Base-by-base conservation (phyloP, 192 early-diverging fungal species). In the Chytriomyces sp. region DNA sequence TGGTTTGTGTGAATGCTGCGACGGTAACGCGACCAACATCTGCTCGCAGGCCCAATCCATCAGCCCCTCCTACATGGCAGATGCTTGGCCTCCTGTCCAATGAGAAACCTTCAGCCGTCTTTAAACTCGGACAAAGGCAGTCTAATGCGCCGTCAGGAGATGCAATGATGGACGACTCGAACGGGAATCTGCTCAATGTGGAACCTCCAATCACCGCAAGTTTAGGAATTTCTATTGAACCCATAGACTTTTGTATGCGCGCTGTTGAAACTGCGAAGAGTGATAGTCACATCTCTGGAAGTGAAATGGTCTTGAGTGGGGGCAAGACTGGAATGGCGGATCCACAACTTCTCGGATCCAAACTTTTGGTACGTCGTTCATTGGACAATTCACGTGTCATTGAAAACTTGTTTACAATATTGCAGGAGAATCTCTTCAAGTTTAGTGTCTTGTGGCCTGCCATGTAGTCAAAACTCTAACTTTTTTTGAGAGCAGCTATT, bases 161-260 rank as follows among this genome's bases (percentile, higher is more conserved):
- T 59, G 44, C 31, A 5, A 72, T 72, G 59, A 82, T 75, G 70
- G 72, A 54, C 17, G 73, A 73, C 30, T 74, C 64, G 17, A 73
- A 60, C 28, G 26, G 55, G 26, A 62, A 64, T 61, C 69, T 69
- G 28, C 62, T 71, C 28, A 63, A 70, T 10, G 73, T 37, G 39
- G 77, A 52, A 26, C 44, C 59, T 12, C 75, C 71, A 62, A 72
- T 81, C 25, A 80, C 82, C 52, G 91, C 91, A 5, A 88, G 89
- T 33, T 80, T 99, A 22, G 96, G 96, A 3, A 97, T 99, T 41
- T 94, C 93, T 0, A 94, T 99, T 14, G 96, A 99, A 70, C 93
- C 95, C 1, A 74, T 93, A 6, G 82, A 87, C 52, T 72, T 78
- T 1, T 99, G 14, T 76, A 88, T 64, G 77, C 89, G 49, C 7